A percentile compares a stretch with the other conserved stretches of the same genome.
Evolutionary conservation across 176 grass and related monocot species (phyloP).

Genomic region (Musa acuminata): DNA sequence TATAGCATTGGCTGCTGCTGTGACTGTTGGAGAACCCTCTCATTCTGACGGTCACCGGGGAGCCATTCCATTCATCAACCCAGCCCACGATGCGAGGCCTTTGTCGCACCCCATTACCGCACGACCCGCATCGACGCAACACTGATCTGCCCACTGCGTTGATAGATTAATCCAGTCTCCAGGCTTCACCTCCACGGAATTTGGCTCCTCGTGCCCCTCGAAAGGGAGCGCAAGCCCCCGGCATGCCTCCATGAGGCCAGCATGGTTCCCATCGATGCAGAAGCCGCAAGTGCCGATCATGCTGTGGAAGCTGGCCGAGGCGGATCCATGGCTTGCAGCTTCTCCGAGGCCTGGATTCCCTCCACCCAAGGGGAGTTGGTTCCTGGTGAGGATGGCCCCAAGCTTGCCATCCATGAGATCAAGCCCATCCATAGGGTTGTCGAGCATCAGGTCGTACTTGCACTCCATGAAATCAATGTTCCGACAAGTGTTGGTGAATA

Average conservation of each 20-base stretch:
- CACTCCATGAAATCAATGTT: slow-evolving; percentile 1
- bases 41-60: slow-evolving; percentile 47
- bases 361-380: background rate
- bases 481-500: background rate
- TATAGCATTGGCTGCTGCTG: background rate
- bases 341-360: background rate
- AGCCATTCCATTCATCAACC: slow-evolving; percentile 41
- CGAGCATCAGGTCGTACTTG: background rate
- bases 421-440: background rate
- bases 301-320: background rate
- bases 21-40: background rate
- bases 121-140: slow-evolving; percentile 42
- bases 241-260: slow-evolving; percentile 7
- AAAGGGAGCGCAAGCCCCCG: slow-evolving; percentile 26
- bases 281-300: slow-evolving; percentile 43
- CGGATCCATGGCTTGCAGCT: background rate
- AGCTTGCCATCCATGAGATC: background rate
- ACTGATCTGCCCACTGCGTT: slow-evolving; percentile 50
- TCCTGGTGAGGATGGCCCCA: background rate
- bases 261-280: slow-evolving; percentile 32
- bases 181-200: slow-evolving; percentile 21
- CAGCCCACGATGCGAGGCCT: slow-evolving; percentile 51
- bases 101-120: slow-evolving; percentile 34
- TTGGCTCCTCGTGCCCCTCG: slow-evolving; percentile 3
- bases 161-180: slow-evolving; percentile 34